Evolutionary conservation across 306 rosid species (phyloP).

Genomic region (Lagenaria siceraria): DNA sequence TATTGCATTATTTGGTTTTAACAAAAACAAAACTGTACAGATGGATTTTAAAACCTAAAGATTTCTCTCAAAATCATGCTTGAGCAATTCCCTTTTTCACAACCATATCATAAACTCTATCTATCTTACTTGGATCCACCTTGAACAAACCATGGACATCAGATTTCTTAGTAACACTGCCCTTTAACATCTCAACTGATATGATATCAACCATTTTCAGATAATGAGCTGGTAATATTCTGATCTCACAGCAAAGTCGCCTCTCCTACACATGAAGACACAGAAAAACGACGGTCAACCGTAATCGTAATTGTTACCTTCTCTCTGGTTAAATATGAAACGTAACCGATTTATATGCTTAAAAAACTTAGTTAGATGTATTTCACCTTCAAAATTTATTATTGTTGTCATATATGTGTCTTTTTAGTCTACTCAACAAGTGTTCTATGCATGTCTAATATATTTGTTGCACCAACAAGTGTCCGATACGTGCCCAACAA

Average conservation of each 20-base stretch:
- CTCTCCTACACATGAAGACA: slow-evolving; percentile 41
- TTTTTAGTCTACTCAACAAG: too few species aligned
- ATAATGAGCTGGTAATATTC: slow-evolving; percentile 62
- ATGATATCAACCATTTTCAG: slow-evolving; percentile 51
- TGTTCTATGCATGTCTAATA: too few species aligned
- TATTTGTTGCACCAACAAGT: too few species aligned
- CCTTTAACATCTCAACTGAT: slow-evolving; percentile 39
- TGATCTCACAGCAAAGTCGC: slow-evolving; percentile 52
- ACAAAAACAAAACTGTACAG: neutral
- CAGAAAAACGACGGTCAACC: neutral
- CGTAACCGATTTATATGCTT: too few species aligned
- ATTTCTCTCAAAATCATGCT: slow-evolving; percentile 4
- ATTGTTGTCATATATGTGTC: too few species aligned
- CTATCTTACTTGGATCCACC: slow-evolving; percentile 66
- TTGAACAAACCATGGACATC: slow-evolving; percentile 54
- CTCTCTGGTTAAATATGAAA: neutral
- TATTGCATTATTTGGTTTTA: neutral
- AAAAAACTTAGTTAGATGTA: too few species aligned
- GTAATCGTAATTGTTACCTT: neutral
- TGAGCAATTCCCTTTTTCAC: slow-evolving; percentile 36
- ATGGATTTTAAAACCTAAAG: neutral
- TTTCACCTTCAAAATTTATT: too few species aligned
- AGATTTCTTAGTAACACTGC: slow-evolving; percentile 45
- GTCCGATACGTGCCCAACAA: too few species aligned
- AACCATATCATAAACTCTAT: slow-evolving; percentile 65